Evolutionary conservation across 306 rosid genomes (phyloP).

Genomic region (Cucurbita argyrosperma): DNA sequence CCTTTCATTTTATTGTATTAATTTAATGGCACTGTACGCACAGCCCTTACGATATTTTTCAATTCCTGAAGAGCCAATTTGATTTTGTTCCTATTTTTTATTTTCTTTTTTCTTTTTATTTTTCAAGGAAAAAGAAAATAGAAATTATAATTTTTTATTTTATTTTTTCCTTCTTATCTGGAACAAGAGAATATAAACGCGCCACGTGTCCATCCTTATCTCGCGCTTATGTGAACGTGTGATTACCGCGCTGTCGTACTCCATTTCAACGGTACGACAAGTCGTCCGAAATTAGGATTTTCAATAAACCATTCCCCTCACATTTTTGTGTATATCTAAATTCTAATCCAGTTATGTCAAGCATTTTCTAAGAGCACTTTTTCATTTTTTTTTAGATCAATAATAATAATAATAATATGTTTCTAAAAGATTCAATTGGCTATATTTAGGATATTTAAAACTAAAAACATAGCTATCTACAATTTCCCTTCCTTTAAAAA

Average conservation of each 20-base stretch:
- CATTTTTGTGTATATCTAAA: not conserved
- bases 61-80: not conserved
- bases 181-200: not conserved
- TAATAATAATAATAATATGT: too few species aligned
- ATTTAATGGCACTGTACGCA: not conserved
- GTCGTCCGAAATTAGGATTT: not conserved
- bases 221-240: not conserved
- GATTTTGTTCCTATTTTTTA: not conserved
- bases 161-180: not conserved
- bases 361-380: not conserved
- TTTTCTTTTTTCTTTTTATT: not conserved
- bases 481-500: too few species aligned
- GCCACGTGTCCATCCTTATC: constrained; percentile 9
- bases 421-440: too few species aligned
- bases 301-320: not conserved
- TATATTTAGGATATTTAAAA: too few species aligned
- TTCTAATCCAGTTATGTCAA: not conserved
- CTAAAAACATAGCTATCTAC: too few species aligned
- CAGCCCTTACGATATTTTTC: not conserved
- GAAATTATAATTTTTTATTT: not conserved
- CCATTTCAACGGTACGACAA: not conserved
- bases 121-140: not conserved
- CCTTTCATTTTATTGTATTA: not conserved
- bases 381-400: too few species aligned
- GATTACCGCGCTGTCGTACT: not conserved